Base-by-base conservation (phyloP, 1,139 yeast genomes). In the Scheffersomyces illinoinensis region DNA sequence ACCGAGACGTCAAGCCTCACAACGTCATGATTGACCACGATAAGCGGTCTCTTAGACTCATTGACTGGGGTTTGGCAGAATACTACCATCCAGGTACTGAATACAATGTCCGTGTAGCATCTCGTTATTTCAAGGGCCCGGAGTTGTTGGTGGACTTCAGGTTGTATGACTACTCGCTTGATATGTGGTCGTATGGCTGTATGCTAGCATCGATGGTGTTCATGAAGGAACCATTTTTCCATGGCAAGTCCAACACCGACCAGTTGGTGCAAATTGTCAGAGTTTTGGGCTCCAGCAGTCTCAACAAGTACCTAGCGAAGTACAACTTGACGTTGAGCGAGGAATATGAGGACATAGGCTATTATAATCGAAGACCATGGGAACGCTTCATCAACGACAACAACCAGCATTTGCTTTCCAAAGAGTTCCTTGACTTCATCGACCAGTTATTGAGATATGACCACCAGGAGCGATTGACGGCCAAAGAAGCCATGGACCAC, bases 21-120 rank as follows among this genome's bases (percentile, higher is more conserved):
- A 96, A 96, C 71, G 96, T 96, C 54, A 95, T 96, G 98, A 96
- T 96, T 70, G 99, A 96, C 73, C 98, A 95, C 66, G 86, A 86
- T 57, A 82, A 82, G 65, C 85, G 85, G 67, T 79, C 78, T 61
- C 79, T 96, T 65, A 85, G 98, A 64, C 84, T 96, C 64, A 96
- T 96, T 65, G 99, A 96, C 78, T 96, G 99, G 99, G 99, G 99
- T 12, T 81, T 96, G 60, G 99, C 99, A 4, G 99, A 96, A 74
- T 95, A 93, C 71, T 96, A 96, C 73, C 99, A 96, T 71, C 90
- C 93, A 6, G 96, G 97, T 23, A 91, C 91, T 65, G 97, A 93
- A 69, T 95, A 93, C 74, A 96, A 96, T 68, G 99, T 95, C 33
- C 86, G 99, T 65, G 99, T 96, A 19, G 99, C 99, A 0, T 91